Conservation (phyloP, 805 yeast species). For the Candida sakaeoensis region DNA sequence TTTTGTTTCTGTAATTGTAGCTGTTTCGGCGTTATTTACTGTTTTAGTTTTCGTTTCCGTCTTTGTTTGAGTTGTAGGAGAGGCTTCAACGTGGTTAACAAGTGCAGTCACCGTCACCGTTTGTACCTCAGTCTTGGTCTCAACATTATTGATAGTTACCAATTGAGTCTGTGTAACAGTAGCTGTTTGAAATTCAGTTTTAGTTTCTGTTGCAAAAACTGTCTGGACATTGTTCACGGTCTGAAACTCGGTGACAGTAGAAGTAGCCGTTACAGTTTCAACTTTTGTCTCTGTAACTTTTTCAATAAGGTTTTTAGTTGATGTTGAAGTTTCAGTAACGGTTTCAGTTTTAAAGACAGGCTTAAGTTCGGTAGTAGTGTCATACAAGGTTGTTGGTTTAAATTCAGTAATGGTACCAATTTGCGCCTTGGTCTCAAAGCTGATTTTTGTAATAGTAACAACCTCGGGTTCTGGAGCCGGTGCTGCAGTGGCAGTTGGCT, state of each 20-base stretch:
- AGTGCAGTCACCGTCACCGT: background rate
- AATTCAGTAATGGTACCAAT: constrained; percentile 3
- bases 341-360: background rate
- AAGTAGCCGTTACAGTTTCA: background rate
- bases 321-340: background rate
- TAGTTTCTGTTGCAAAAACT: background rate
- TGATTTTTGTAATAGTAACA: background rate
- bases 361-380: background rate
- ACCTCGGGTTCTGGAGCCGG: background rate
- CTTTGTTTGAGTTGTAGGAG: background rate
- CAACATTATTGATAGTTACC: background rate
- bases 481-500: background rate
- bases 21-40: background rate
- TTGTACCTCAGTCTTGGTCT: background rate
- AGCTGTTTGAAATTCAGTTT: background rate
- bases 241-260: background rate
- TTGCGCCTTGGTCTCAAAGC: background rate
- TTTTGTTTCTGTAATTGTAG: background rate
- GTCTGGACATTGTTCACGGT: constrained; percentile 1
- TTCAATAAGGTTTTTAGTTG: background rate
- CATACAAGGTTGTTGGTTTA: constrained; percentile 1
- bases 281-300: background rate
- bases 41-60: background rate
- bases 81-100: background rate
- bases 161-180: background rate